Conservation (phyloP, 2,329 filamentous ascomycete genomes). For the Microsporum ferrugineum region DNA sequence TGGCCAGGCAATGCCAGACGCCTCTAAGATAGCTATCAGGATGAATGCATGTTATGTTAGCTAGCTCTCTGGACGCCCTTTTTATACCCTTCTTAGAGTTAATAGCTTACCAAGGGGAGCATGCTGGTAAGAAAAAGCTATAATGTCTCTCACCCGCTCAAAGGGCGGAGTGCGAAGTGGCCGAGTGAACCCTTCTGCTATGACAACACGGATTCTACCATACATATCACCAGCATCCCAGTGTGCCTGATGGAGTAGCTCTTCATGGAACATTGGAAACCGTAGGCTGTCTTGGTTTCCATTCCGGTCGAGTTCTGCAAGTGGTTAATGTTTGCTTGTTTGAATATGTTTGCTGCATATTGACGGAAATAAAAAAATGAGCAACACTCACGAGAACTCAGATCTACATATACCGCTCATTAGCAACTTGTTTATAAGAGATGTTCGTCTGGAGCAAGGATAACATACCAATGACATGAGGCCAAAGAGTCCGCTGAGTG, state of each 20-base stretch:
- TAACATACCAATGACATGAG: slow-evolving; percentile 41
- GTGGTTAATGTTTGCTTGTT: slow-evolving; percentile 29
- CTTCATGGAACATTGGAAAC: slow-evolving; percentile 61
- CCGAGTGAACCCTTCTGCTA: slow-evolving; percentile 60
- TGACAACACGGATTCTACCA: slow-evolving; percentile 63
- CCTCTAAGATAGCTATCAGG: slow-evolving; percentile 56
- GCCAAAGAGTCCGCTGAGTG: slow-evolving; percentile 42
- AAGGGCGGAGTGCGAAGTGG: slow-evolving; percentile 40
- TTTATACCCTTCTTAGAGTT: background rate
- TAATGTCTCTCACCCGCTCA: slow-evolving; percentile 58
- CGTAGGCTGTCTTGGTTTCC: slow-evolving; percentile 51
- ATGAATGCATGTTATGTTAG: background rate
- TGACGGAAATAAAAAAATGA: no score
- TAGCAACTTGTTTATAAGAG: background rate
- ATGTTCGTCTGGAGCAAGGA: background rate
- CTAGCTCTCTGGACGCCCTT: background rate
- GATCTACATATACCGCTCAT: slow-evolving; percentile 18
- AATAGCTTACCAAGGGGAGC: slow-evolving; percentile 56
- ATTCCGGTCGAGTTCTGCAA: slow-evolving; percentile 39
- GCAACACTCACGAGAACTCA: slow-evolving; percentile 24
- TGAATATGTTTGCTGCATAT: no score
- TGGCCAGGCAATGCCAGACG: slow-evolving; percentile 67
- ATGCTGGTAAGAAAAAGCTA: slow-evolving; percentile 75
- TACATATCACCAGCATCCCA: slow-evolving; percentile 62
- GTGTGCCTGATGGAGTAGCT: slow-evolving; percentile 55